Conservation (phyloP, 176 grass and related monocot genomes). For the Urochloa ruziziensis region DNA sequence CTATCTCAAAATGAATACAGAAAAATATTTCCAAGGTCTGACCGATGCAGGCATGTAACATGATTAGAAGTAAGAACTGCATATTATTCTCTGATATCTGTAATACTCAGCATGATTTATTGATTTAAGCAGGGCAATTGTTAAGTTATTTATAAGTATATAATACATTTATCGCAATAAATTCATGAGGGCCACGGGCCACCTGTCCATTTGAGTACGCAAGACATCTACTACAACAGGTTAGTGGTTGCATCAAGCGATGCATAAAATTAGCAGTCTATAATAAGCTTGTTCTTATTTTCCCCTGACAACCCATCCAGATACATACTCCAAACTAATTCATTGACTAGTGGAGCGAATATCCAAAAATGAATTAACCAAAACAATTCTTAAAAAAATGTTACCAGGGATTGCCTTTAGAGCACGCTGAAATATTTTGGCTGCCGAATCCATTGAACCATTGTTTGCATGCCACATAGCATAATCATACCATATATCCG, state of each 20-base stretch:
- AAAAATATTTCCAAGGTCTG: neutral
- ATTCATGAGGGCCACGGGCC: neutral
- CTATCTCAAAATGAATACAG: conserved; percentile 14
- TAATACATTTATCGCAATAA: neutral
- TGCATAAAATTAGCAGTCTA: neutral
- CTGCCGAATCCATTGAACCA: conserved; percentile 73
- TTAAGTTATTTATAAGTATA: neutral
- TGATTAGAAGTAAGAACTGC: neutral
- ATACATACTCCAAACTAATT: conserved; percentile 1
- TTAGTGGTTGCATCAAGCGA: neutral
- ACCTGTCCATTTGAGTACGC: neutral
- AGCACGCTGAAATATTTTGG: conserved; percentile 96
- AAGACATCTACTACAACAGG: neutral
- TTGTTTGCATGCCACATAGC: conserved; percentile 79
- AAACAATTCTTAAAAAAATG: conserved; percentile 27
- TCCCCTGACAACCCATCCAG: neutral
- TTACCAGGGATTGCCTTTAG: conserved; percentile 96
- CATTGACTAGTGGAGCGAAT: neutral
- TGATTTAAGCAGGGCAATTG: neutral
- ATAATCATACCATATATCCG: conserved; percentile 99
- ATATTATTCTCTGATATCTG: neutral
- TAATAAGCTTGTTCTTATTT: neutral
- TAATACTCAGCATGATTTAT: conserved; percentile 8
- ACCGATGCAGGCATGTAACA: conserved; percentile 1
- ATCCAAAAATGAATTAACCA: neutral